Evolutionary conservation across 805 yeast genomes (phyloP), one percentile per base, ranked within the genome.

Genomic region (Teunomyces gatunensis): DNA sequence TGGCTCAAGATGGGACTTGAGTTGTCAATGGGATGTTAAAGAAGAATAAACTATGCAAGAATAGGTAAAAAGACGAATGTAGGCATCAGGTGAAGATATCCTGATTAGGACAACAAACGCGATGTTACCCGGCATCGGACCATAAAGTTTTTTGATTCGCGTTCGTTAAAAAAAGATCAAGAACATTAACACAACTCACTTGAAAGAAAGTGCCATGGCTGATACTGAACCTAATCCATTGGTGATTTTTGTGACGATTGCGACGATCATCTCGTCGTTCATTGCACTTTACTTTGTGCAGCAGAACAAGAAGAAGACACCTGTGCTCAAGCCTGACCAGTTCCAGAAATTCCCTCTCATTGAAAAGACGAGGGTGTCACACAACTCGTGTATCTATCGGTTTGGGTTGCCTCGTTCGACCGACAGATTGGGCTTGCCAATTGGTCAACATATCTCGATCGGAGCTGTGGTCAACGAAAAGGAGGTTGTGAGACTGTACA

Each of bases 1-100:
- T 50, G 96, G 97, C 1, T 84, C 94, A 35, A 77, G 99, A 61
- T 94, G 96, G 96, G 99, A 94, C 61, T 72, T 94, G 35, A 74
- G 76, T 29, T 81, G 85, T 47, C 86, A 85, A 58, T 92, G 96
- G 94, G 83, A 81, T 54, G 85, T 88, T 25, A 78, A 74, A 51
- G 72, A 68, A 0, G 78, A 69, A 2, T 74, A 66, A 2, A 61
- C 3, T 64, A 58, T 35, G 13, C 13, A 25, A 21, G 20, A 15
- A 15, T 13, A n/a, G 20, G 37, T 12, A 32, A 34, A n/a, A 18
- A 18, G 18, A 20, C 18, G n/a, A 42, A 40, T 13, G 40, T 10
- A 18, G 27, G 27, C 15, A 36, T 20, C 23, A 39, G 32, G 9
- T 12, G 30, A 21, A 39, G 42, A 39, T 11, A 6, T 10, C 20